Evolutionary conservation across 176 grass and related monocot species (phyloP).

Genomic region (Oryza punctata): DNA sequence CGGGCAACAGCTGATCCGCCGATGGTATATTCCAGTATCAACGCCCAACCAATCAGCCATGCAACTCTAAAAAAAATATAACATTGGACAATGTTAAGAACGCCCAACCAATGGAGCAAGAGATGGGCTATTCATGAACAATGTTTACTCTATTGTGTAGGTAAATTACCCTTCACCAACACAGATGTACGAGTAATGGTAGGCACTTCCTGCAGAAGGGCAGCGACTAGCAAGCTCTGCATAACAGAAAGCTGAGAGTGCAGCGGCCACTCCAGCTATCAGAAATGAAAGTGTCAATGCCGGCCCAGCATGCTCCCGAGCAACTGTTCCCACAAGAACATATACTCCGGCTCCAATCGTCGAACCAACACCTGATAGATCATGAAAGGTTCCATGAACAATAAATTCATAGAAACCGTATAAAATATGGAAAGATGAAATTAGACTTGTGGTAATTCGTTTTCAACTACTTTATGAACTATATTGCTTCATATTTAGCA

Average conservation of each 20-base stretch:
- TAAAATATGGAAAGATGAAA: background rate
- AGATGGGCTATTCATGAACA: background rate
- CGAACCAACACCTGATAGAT: constrained; percentile 73
- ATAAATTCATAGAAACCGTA: background rate
- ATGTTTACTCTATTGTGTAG: background rate
- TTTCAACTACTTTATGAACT: background rate
- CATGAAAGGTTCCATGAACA: background rate
- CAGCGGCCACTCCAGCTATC: constrained; percentile 81
- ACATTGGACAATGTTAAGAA: constrained; percentile 22
- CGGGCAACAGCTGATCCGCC: constrained; percentile 86
- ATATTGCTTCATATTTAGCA: background rate
- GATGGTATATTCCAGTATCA: constrained; percentile 83
- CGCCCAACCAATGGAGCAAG: background rate
- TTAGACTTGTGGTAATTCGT: background rate
- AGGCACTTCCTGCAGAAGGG: constrained; percentile 85
- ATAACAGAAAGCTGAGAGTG: constrained; percentile 85
- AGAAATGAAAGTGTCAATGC: constrained; percentile 73
- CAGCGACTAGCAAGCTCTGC: constrained; percentile 88
- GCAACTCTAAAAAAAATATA: constrained; percentile 52
- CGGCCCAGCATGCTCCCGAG: constrained; percentile 73
- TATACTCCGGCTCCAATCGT: constrained; percentile 88
- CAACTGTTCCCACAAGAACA: constrained; percentile 82
- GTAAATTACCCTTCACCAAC: constrained; percentile 79
- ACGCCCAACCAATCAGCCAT: constrained; percentile 85
- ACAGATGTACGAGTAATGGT: constrained; percentile 91